Conservation (phyloP, 352 stramenopile genomes). For the Phytophthora lateralis region DNA sequence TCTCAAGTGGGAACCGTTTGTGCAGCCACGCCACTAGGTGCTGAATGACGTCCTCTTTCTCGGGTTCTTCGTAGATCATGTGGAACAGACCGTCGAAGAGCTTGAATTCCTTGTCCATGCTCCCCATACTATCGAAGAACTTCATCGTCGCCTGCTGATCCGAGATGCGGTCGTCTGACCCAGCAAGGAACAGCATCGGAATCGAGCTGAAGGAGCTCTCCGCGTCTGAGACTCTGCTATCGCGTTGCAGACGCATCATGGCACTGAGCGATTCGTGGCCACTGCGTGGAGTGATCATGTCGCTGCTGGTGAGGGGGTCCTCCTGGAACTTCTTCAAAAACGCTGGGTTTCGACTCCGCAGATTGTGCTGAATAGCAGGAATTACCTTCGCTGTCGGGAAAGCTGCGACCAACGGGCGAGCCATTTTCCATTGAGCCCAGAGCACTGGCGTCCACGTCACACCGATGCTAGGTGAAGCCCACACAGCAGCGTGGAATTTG, state of each 20-base stretch:
- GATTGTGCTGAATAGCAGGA: conserved; percentile 37
- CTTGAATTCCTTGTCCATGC: conserved; percentile 67
- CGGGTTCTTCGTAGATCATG: conserved; percentile 68
- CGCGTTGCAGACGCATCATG: conserved; percentile 42
- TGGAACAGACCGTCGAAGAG: conserved; percentile 65
- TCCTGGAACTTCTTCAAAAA: conserved; percentile 43
- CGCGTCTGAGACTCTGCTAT: conserved; percentile 19
- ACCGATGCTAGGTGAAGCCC: conserved; percentile 39
- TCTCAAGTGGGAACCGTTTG: conserved; percentile 38
- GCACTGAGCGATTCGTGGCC: conserved; percentile 47
- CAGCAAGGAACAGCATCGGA: conserved; percentile 51
- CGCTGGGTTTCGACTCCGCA: conserved; percentile 39
- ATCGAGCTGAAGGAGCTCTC: conserved; percentile 24
- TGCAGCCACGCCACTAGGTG: conserved; percentile 52
- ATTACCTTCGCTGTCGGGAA: conserved; percentile 48
- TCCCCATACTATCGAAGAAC: conserved; percentile 53
- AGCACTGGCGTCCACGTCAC: conserved; percentile 49
- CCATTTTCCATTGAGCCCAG: conserved; percentile 40
- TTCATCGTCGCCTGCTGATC: conserved; percentile 37
- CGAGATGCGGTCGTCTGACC: conserved; percentile 53
- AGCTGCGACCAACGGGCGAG: conserved; percentile 35
- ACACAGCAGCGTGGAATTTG: conserved; percentile 45
- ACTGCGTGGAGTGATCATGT: conserved; percentile 47
- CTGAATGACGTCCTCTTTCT: conserved; percentile 56
- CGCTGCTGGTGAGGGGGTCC: conserved; percentile 42